Conservation (phyloP, 345 rosid genomes). For the Murraya koenigii region DNA sequence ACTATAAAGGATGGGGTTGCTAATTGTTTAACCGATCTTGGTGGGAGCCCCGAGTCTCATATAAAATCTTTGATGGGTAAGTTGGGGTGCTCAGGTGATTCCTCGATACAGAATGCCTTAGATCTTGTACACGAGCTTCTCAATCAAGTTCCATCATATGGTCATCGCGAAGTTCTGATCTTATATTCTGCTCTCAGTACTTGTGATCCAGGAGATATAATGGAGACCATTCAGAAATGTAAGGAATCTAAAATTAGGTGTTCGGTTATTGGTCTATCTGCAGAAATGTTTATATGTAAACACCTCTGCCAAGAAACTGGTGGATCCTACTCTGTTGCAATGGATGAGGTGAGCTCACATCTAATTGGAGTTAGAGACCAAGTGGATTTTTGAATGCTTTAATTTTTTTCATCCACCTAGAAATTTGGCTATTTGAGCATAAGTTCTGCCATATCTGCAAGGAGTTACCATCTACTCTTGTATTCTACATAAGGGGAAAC, state of each 20-base stretch:
- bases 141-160: slow-evolving; percentile 78
- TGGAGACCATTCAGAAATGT: slow-evolving; percentile 78
- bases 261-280: slow-evolving; percentile 89
- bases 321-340: slow-evolving; percentile 68
- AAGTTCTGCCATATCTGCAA: background rate
- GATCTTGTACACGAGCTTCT: slow-evolving; percentile 71
- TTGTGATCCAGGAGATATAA: slow-evolving; percentile 93
- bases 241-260: slow-evolving; percentile 80
- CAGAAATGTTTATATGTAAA: slow-evolving; percentile 87
- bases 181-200: slow-evolving; percentile 74
- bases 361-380: background rate
- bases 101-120: slow-evolving; percentile 82
- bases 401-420: background rate
- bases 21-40: slow-evolving; percentile 71
- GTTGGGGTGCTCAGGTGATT: slow-evolving; percentile 71
- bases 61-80: slow-evolving; percentile 77
- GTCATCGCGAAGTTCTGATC: slow-evolving; percentile 87
- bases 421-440: background rate
- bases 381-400: background rate
- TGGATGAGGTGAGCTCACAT: slow-evolving; percentile 75
- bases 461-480: background rate
- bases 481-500: background rate
- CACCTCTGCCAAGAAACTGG: slow-evolving; percentile 95
- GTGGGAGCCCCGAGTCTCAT: slow-evolving; percentile 95
- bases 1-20: slow-evolving; percentile 83